Evolutionary conservation across 1,284 basidiomycete species (phyloP).

Genomic region (Ustilago esculenta): DNA sequence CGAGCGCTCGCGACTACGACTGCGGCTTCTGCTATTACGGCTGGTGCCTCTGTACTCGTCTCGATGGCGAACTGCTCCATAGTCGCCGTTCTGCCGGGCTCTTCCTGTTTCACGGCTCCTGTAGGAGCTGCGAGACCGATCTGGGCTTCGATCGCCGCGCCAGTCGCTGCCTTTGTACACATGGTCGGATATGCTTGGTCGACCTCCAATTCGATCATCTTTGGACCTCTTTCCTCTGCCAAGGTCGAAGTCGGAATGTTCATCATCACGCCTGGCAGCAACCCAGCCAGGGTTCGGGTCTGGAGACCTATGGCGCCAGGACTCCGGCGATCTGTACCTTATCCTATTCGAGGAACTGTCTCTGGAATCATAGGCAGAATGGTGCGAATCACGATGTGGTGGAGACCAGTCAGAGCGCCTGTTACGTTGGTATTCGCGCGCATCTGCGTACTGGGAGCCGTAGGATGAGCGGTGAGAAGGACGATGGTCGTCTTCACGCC

Average conservation of each 20-base stretch:
- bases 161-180: neutral
- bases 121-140: constrained; percentile 3
- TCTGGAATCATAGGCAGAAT: neutral
- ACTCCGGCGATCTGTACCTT: neutral
- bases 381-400: constrained; percentile 1
- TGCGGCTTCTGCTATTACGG: constrained; percentile 5
- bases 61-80: neutral
- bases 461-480: constrained; percentile 1
- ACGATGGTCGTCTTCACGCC: constrained; percentile 7
- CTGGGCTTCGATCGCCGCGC: constrained; percentile 3
- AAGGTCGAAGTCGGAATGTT: neutral
- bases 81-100: neutral
- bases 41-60: neutral
- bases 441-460: constrained; percentile 3
- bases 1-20: constrained; percentile 12
- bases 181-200: neutral
- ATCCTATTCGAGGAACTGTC: constrained; percentile 1
- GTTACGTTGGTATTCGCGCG: neutral
- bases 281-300: neutral
- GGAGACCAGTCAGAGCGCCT: neutral
- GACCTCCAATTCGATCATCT: neutral
- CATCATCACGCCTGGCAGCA: neutral
- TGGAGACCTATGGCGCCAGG: constrained; percentile 4
- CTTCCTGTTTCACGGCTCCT: constrained; percentile 1
- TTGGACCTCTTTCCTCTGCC: neutral